Evolutionary conservation across 805 yeast species (phyloP).

Genomic region (Clavispora fructus): DNA sequence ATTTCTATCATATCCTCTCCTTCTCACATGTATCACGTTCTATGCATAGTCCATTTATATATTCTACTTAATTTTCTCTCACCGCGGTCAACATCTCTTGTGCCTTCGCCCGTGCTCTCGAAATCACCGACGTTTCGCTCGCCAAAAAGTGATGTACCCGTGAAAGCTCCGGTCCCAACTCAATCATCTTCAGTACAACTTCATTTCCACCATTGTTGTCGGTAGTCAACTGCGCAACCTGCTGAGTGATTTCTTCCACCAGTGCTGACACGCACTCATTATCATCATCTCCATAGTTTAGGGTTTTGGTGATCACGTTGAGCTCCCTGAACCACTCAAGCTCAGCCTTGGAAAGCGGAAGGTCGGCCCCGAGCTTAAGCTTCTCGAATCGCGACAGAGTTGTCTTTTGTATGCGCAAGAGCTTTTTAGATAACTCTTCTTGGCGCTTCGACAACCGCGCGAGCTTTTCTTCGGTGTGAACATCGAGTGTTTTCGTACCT

Average conservation of each 20-base stretch:
- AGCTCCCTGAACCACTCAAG: slow-evolving; percentile 34
- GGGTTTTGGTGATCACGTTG: slow-evolving; percentile 18
- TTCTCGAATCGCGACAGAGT: slow-evolving; percentile 20
- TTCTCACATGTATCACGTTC: too few relatives aligned
- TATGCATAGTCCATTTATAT: neutral
- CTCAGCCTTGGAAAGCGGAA: slow-evolving; percentile 34
- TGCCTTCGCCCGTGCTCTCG: slow-evolving; percentile 12
- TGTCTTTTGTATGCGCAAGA: slow-evolving; percentile 16
- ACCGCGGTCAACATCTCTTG: slow-evolving; percentile 4
- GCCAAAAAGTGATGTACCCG: slow-evolving; percentile 16
- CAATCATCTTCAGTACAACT: slow-evolving; percentile 8
- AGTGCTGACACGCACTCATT: slow-evolving; percentile 4
- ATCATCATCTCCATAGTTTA: slow-evolving; percentile 4
- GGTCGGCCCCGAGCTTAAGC: slow-evolving; percentile 14
- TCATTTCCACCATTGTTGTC: neutral
- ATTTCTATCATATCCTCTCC: too few relatives aligned
- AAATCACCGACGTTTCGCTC: slow-evolving; percentile 17
- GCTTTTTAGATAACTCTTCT: slow-evolving; percentile 16
- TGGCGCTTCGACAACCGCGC: slow-evolving; percentile 17
- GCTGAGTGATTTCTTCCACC: slow-evolving; percentile 6
- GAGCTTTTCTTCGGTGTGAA: slow-evolving; percentile 7
- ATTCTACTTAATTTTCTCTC: neutral
- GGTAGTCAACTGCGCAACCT: slow-evolving; percentile 2
- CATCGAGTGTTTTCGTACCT: neutral
- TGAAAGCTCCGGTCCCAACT: slow-evolving; percentile 11